Conservation (phyloP, 768 basidiomycete species). For the Rhizopogon sp. region DNA sequence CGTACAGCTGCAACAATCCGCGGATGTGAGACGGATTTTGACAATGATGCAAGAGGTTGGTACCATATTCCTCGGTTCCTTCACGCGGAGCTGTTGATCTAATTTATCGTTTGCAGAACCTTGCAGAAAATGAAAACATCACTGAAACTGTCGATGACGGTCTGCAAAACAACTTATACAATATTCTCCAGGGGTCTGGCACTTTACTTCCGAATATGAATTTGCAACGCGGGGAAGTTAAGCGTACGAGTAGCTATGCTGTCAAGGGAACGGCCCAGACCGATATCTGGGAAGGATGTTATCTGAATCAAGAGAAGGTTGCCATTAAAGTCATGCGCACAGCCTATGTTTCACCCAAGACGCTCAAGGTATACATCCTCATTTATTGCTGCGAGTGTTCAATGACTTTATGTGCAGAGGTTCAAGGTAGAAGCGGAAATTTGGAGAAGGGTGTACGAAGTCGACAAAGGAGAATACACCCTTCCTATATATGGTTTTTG, state of each 20-base stretch:
- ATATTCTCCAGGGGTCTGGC: constrained; percentile 40
- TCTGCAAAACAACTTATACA: constrained; percentile 44
- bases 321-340: constrained; percentile 53
- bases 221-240: constrained; percentile 49
- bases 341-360: constrained; percentile 42
- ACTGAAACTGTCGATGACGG: constrained; percentile 29
- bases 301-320: constrained; percentile 49
- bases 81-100: neutral
- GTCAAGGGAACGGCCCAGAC: constrained; percentile 47
- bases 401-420: constrained; percentile 26
- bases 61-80: neutral
- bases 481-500: constrained; percentile 57
- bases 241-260: constrained; percentile 44
- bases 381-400: neutral
- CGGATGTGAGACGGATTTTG: constrained; percentile 41
- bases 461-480: constrained; percentile 45
- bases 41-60: constrained; percentile 44
- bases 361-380: constrained; percentile 29
- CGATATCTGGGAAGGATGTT: constrained; percentile 53
- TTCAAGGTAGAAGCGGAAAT: constrained; percentile 50
- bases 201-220: constrained; percentile 47
- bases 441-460: constrained; percentile 50
- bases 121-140: constrained; percentile 6
- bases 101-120: constrained; percentile 17
- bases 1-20: constrained; percentile 26